Evolutionary conservation across 192 early-diverging fungal genomes (phyloP).

Genomic region (Backusella liffmaniae): DNA sequence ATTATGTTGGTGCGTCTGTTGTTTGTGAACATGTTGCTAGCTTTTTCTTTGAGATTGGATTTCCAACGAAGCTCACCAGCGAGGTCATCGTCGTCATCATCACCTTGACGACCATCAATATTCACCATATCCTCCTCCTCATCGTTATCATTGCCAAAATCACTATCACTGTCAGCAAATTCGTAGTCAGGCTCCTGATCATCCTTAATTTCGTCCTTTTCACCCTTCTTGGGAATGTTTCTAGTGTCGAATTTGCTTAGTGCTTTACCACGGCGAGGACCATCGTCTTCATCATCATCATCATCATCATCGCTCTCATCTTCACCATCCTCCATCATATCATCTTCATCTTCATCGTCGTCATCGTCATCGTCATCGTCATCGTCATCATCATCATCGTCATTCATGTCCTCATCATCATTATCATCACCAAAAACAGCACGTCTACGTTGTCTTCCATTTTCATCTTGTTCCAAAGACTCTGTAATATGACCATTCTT

Average conservation of each 20-base stretch:
- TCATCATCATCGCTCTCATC: slow-evolving; percentile 48
- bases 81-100: slow-evolving; percentile 40
- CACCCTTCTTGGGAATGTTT: slow-evolving; percentile 39
- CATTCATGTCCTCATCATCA: slow-evolving; percentile 45
- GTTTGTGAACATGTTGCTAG: slow-evolving; percentile 50
- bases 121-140: slow-evolving; percentile 28
- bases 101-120: slow-evolving; percentile 34
- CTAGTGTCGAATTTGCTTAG: slow-evolving; percentile 38
- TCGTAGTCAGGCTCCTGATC: slow-evolving; percentile 31
- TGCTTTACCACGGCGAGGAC: slow-evolving; percentile 34
- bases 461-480: slow-evolving; percentile 33
- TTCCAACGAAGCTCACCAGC: slow-evolving; percentile 69
- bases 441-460: slow-evolving; percentile 53
- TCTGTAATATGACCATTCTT: slow-evolving; percentile 35
- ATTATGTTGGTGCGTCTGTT: slow-evolving; percentile 78
- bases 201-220: slow-evolving; percentile 31
- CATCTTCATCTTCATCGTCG: too few relatives aligned
- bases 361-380: too few relatives aligned
- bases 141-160: slow-evolving; percentile 48
- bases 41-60: slow-evolving; percentile 61
- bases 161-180: slow-evolving; percentile 78
- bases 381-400: slow-evolving; percentile 39
- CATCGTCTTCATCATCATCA: slow-evolving; percentile 53
- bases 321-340: slow-evolving; percentile 27
- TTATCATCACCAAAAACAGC: slow-evolving; percentile 63